phyloP scores from a whole-genome alignment of 139 green algal species.

The Edaphochlamys debaryana region DNA sequence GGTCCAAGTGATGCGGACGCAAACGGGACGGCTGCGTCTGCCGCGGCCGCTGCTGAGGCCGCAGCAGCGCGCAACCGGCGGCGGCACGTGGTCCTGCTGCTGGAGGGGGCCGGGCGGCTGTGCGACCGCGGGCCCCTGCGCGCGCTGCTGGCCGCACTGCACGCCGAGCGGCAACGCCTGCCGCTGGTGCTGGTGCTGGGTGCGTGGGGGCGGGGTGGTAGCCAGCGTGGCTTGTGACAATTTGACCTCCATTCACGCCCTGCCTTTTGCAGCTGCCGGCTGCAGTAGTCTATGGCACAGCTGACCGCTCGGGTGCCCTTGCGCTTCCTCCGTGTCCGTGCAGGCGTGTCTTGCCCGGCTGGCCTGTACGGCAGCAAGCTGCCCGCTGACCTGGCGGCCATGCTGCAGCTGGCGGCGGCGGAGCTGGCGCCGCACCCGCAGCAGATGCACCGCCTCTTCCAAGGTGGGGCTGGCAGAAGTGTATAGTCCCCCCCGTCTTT shows the following conservation, averaged over 20 bases:
- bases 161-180: constrained; percentile 35
- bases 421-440: constrained; percentile 15
- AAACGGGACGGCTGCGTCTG: no score
- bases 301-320: no score
- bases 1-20: no score
- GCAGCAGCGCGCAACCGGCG: neutral
- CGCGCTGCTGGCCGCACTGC: constrained; percentile 32
- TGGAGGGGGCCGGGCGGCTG: constrained; percentile 30
- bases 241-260: no score
- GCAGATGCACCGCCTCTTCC: constrained; percentile 31
- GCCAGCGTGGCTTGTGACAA: no score
- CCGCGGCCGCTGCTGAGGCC: neutral
- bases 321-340: no score
- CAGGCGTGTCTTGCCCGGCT: constrained; percentile 18
- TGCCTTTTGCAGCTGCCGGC: no score
- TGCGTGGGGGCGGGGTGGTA: neutral
- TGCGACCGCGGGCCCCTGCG: constrained; percentile 11
- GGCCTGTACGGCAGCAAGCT: constrained; percentile 11
- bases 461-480: no score
- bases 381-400: neutral
- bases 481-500: no score
- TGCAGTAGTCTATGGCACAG: no score
- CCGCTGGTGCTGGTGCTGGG: constrained; percentile 34
- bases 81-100: constrained; percentile 25
- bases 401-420: constrained; percentile 19